Evolutionary conservation across 2,329 filamentous ascomycete species (phyloP).

Genomic region (Seiridium unicorne): DNA sequence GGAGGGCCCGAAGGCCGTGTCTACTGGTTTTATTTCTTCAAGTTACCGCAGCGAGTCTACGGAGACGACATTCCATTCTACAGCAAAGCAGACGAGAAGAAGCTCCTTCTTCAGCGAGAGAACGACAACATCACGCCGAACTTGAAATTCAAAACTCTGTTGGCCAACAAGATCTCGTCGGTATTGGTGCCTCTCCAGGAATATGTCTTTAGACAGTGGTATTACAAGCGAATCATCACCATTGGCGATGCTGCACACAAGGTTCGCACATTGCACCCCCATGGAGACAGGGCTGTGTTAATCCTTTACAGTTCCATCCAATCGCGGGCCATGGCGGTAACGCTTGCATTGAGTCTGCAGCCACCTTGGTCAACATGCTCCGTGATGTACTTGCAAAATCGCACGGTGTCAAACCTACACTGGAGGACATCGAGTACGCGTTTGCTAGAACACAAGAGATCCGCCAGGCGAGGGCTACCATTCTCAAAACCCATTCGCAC

Average conservation of each 20-base stretch:
- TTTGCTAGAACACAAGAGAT: background rate
- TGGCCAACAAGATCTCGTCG: constrained; percentile 13
- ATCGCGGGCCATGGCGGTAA: background rate
- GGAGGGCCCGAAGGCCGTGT: background rate
- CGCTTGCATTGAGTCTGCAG: background rate
- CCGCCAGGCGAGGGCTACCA: background rate
- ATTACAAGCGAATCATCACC: constrained; percentile 34
- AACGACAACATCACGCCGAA: background rate
- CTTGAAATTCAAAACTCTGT: constrained; percentile 24
- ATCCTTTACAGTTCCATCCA: background rate
- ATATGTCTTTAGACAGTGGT: constrained; percentile 36
- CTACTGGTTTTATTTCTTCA: background rate
- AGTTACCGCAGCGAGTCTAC: background rate
- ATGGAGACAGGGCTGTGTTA: background rate
- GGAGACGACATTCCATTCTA: constrained; percentile 5
- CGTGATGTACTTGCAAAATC: background rate
- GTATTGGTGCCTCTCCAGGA: constrained; percentile 26
- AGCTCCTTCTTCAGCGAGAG: background rate
- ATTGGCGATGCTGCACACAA: constrained; percentile 43
- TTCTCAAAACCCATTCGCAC: background rate
- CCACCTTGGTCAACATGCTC: background rate
- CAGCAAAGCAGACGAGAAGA: background rate
- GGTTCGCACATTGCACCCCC: constrained; percentile 14
- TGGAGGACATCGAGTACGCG: background rate
- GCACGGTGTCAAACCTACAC: background rate